Evolutionary conservation across 257 asterid species (phyloP), one percentile per base, ranked within the genome.

Genomic region (Nicotiana paniculata): DNA sequence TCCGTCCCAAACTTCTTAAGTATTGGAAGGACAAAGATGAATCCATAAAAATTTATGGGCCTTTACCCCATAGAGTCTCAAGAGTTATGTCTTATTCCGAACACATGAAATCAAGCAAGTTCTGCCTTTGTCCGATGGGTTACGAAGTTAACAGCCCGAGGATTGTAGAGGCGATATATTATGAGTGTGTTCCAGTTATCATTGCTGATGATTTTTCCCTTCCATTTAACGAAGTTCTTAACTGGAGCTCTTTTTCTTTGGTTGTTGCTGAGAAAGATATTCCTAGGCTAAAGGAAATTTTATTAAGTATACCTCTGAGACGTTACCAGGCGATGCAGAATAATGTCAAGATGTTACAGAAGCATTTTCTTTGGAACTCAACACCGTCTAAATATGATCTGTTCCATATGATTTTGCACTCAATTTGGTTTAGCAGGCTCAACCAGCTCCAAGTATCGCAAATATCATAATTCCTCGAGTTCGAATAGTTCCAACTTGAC

Each of bases 121-220:
- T 89, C 63, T 95, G 99, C 93, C 83, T 95, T 74, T 95, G 99
- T 79, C 98, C 99, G 0, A 93, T 91, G 98, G 99, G 99, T 0
- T 95, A 85, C 30, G 98, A 95, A 86, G 99, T 93, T 70, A 95
- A 93, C 85, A 93, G 98, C 87, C 98, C 99, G 1, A 91, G 98
- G 84, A 93, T 95, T 4, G 98, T 93, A 5, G 99, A 95, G 88
- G 91, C 97, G 6, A 91, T 95, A 81, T 95, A 92, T 72, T 90
- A 92, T 1, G 99, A 93, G 62, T 93, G 99, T 69, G 97, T 93
- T 63, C 99, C 97, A 0, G 98, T 95, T 24, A 90, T 95, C 79
- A 92, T 93, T 54, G 98, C 98, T 11, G 93, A 93, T 82, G 85
- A 91, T 80, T 90, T 95, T 63, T 91, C 58, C 6, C 99, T 90